Conservation (phyloP, 2,329 filamentous ascomycete species). For the Alternaria ventricosa region DNA sequence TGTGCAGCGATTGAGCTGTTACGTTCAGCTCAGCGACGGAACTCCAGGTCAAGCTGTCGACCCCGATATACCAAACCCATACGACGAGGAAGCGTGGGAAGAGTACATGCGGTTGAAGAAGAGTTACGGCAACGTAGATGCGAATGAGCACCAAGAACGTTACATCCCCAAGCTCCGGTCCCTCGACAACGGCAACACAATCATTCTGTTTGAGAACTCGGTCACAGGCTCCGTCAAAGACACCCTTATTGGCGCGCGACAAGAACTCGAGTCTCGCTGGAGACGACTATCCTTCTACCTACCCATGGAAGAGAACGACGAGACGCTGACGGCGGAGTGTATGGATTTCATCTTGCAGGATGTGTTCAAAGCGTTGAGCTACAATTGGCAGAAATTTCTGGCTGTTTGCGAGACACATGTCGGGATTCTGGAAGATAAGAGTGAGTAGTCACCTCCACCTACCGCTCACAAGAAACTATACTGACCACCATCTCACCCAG, state of each 20-base stretch:
- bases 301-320: slow-evolving; percentile 53
- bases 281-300: slow-evolving; percentile 60
- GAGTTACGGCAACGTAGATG: slow-evolving; percentile 37
- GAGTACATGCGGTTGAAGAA: slow-evolving; percentile 42
- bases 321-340: slow-evolving; percentile 54
- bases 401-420: slow-evolving; percentile 57
- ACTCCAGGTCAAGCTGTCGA: slow-evolving; percentile 47
- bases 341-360: slow-evolving; percentile 59
- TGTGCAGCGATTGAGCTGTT: slow-evolving; percentile 58
- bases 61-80: slow-evolving; percentile 55
- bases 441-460: slow-evolving; percentile 2
- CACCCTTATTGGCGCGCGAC: slow-evolving; percentile 58
- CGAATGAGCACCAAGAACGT: slow-evolving; percentile 37
- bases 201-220: slow-evolving; percentile 62
- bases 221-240: slow-evolving; percentile 56
- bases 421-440: slow-evolving; percentile 51
- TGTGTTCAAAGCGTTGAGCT: slow-evolving; percentile 56
- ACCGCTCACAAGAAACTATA: background rate
- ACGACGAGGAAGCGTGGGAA: slow-evolving; percentile 47
- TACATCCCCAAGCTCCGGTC: slow-evolving; percentile 52
- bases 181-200: slow-evolving; percentile 57
- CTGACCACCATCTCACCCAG: slow-evolving; percentile 15
- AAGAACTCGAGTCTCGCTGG: slow-evolving; percentile 61
- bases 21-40: slow-evolving; percentile 58
- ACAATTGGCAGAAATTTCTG: slow-evolving; percentile 56